Evolutionary conservation across 495 filamentous ascomycete species (phyloP), one percentile per base, ranked within the genome.

Genomic region (Penicillium cataractarum): DNA sequence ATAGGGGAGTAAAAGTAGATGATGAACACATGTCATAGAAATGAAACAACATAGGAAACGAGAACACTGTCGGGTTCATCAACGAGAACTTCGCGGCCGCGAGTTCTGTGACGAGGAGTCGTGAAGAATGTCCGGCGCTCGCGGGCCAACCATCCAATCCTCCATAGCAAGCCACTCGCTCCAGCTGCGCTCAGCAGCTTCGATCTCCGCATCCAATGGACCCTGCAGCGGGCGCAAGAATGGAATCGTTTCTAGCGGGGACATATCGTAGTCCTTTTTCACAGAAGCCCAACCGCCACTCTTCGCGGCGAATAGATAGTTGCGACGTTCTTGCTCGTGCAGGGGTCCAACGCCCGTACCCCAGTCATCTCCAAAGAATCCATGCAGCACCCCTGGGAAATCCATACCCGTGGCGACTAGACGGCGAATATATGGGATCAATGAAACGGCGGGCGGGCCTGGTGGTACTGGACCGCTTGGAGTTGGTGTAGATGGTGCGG

Each of bases 301-400:
- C 78, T 97, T 99, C 10, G 93, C 92, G 0, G 93, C 92, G 69
- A 97, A 97, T 26, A 99, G 82, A 70, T 94, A 99, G 69, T 99
- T 99, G 54, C 92, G 85, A 42, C 95, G 84, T 73, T 99, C 95
- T 68, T 89, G 87, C 70, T 97, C 92, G 71, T 97, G 91, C 35
- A 97, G 72, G 4, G 89, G 86, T 0, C 91, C 90, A 35, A 98
- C 80, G 3, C 95, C 95, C 9, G 80, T 71, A 17, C 78, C 73
- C 91, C 93, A 99, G 67, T 96, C 90, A 63, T 97, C 91, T 7
- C 95, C 95, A 69, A 99, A 99, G 79, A 96, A 97, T 33, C 93
- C 92, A 68, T 96, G 92, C 61, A 99, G 78, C 5, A 98, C 86
- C 1, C 87, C 89, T 0, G 90, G 90, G 49, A 86, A 85, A 72